Base-by-base conservation (phyloP, 305 asterid species). In the Rubia peregrina region DNA sequence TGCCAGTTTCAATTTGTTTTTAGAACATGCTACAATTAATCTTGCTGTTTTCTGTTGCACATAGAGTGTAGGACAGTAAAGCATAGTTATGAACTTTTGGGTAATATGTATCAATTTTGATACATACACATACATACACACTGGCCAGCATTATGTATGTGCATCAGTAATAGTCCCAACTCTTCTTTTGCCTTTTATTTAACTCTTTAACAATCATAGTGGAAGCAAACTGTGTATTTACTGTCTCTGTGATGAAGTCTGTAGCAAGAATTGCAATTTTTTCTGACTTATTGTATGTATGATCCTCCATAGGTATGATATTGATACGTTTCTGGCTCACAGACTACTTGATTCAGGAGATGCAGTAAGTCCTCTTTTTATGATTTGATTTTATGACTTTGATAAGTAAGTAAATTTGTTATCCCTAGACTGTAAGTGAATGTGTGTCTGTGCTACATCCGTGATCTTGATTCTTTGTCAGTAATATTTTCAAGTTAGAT, bases 291-390 rank as follows among this genome's bases (percentile, higher is more conserved):
- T 59, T 49, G 36, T 63, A 68, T 63, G 44, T 53, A 7, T 49
- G 24, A 56, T 68, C 66, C 71, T 73, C 82, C 74, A 17, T 90
- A 89, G 98, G 99, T 94, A 91, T 36, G 99, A 94, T 67, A 90
- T 94, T 12, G 90, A 86, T 65, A 65, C 80, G 77, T 94, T 94
- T 83, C 75, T 85, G 71, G 79, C 83, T 60, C 96, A 91, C 79
- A 81, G 95, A 78, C 82, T 77, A 78, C 88, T 78, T 72, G 55
- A 66, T 68, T 80, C 96, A 24, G 94, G 88, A 43, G 97, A 91
- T 74, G 75, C 81, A 75, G 99, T 91, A 86, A 91, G 99, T 89
- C 57, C 69, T 70, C 33, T 69, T 71, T 68, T 60, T 30, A 60
- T 49, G 74, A 62, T 24, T 5, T n/a, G 7, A 13, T 19, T 21